These are phyloP conservation scores for Avena sativa DNA, from an alignment of 176 grass and related monocot genomes.

Conservation along the genomic window DNA sequence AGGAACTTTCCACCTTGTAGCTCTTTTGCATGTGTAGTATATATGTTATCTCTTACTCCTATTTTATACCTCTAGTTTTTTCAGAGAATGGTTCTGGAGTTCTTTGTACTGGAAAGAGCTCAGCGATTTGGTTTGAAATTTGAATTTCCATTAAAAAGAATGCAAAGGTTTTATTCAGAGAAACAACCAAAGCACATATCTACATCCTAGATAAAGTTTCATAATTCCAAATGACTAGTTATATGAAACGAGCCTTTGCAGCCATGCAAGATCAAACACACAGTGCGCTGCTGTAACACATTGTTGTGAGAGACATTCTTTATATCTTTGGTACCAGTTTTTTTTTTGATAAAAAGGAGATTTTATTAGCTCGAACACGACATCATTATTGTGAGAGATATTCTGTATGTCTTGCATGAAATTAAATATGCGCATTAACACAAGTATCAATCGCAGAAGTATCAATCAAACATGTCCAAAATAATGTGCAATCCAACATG, in stretches of 20 bases:
- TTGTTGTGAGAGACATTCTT: too few relatives aligned
- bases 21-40: slow-evolving; percentile 33
- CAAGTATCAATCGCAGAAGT: too few relatives aligned
- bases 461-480: too few relatives aligned
- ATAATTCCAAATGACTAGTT: background rate
- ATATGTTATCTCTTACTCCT: background rate
- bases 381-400: too few relatives aligned
- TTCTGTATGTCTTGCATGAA: too few relatives aligned
- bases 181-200: background rate
- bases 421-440: too few relatives aligned
- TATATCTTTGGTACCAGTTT: too few relatives aligned
- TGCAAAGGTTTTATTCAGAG: background rate
- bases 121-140: background rate
- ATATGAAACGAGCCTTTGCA: background rate
- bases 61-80: slow-evolving; percentile 17
- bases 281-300: too few relatives aligned
- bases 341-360: too few relatives aligned
- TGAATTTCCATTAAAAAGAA: background rate
- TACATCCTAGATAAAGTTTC: background rate
- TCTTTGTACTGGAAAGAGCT: background rate
- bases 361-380: too few relatives aligned
- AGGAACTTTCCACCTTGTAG: slow-evolving; percentile 29
- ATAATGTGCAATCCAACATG: too few relatives aligned
- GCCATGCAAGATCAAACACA: slow-evolving; percentile 6
- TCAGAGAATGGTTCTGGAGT: background rate